Conservation (phyloP, 805 yeast species). For the Starmerella apis region DNA sequence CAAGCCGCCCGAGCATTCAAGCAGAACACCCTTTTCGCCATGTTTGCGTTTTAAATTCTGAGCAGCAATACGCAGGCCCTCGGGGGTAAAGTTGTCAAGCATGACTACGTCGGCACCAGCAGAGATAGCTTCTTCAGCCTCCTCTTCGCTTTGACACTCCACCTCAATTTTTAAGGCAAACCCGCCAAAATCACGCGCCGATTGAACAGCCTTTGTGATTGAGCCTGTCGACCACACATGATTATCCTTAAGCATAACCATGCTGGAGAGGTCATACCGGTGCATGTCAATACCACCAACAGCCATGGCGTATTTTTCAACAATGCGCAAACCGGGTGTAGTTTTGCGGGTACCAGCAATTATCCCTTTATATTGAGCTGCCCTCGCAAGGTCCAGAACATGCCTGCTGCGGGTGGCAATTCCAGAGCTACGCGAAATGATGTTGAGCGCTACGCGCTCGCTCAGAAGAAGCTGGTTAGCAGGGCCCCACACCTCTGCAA, state of each 20-base stretch:
- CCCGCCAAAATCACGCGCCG: slow-evolving; percentile 75
- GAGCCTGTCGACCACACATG: slow-evolving; percentile 91
- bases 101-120: slow-evolving; percentile 95
- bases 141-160: slow-evolving; percentile 74
- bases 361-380: slow-evolving; percentile 62
- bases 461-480: slow-evolving; percentile 70
- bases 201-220: slow-evolving; percentile 67
- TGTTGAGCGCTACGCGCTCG: slow-evolving; percentile 76
- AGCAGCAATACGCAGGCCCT: slow-evolving; percentile 56
- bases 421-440: slow-evolving; percentile 76
- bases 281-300: slow-evolving; percentile 94
- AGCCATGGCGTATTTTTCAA: slow-evolving; percentile 89
- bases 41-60: slow-evolving; percentile 48
- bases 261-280: slow-evolving; percentile 78
- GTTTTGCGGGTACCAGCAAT: slow-evolving; percentile 96
- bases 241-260: slow-evolving; percentile 95
- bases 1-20: slow-evolving; percentile 91
- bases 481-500: slow-evolving; percentile 71
- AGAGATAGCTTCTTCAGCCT: slow-evolving; percentile 82
- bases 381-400: slow-evolving; percentile 51
- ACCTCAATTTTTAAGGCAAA: slow-evolving; percentile 86
- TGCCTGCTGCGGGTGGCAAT: slow-evolving; percentile 64
- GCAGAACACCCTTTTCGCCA: slow-evolving; percentile 41
- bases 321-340: slow-evolving; percentile 84
- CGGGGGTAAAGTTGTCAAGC: slow-evolving; percentile 79